phyloP scores from a whole-genome alignment of 495 filamentous ascomycete species.

The Glonium stellatum region DNA sequence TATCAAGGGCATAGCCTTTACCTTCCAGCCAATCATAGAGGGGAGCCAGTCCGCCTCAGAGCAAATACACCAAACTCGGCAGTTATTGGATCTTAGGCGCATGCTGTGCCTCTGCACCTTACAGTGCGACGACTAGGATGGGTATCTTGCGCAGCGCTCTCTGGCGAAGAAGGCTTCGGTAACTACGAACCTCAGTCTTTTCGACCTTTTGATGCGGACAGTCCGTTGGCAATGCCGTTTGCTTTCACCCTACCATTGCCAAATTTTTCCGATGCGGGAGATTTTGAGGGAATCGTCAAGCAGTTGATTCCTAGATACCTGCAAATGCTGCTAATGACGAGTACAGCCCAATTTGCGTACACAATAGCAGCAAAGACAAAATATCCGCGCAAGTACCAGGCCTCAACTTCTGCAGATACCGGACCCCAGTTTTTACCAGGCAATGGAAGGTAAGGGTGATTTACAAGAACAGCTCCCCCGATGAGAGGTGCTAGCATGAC shows the following conservation, averaged over 20 bases:
- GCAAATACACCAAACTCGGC: too few relatives aligned
- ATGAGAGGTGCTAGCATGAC: constrained; percentile 79
- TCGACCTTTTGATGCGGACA: constrained; percentile 16
- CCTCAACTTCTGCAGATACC: constrained; percentile 47
- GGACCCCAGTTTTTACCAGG: constrained; percentile 18
- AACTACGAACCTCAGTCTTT: not conserved
- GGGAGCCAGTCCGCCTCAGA: too few relatives aligned
- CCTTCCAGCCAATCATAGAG: too few relatives aligned
- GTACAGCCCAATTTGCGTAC: constrained; percentile 85
- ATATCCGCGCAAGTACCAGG: constrained; percentile 75
- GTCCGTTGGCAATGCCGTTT: constrained; percentile 20
- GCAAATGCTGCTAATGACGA: constrained; percentile 90
- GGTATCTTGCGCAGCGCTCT: not conserved
- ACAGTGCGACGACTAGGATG: too few relatives aligned
- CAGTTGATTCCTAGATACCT: constrained; percentile 88
- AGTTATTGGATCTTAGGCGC: too few relatives aligned
- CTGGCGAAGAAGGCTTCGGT: not conserved
- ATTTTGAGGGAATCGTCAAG: constrained; percentile 58
- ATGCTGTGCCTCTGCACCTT: too few relatives aligned
- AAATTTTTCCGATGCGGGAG: not conserved
- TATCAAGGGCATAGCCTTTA: too few relatives aligned
- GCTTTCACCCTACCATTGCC: constrained; percentile 20
- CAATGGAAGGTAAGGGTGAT: constrained; percentile 73
- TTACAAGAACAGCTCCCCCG: constrained; percentile 73
- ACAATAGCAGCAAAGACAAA: constrained; percentile 71